Conservation (phyloP, 2,329 filamentous ascomycete species). For the Ophiostoma quercus region DNA sequence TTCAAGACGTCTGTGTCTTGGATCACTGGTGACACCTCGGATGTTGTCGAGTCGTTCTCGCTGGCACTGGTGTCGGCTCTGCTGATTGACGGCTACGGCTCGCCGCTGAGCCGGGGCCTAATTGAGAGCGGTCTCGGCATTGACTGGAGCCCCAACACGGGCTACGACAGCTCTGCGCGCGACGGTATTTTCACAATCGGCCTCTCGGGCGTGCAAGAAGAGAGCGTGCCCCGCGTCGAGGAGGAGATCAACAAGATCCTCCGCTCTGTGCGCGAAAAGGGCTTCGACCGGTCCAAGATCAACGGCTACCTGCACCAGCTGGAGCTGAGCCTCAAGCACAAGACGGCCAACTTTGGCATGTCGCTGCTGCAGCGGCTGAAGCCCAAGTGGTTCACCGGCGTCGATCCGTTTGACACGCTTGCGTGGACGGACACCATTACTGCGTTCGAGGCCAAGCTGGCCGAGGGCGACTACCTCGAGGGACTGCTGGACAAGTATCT, state of each 20-base stretch:
- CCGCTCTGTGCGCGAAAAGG: slow-evolving; percentile 61
- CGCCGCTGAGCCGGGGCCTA: slow-evolving; percentile 80
- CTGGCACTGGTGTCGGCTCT: slow-evolving; percentile 75
- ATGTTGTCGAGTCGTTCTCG: slow-evolving; percentile 85
- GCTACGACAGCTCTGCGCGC: slow-evolving; percentile 75
- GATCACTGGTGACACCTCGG: slow-evolving; percentile 75
- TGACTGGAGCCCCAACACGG: slow-evolving; percentile 91
- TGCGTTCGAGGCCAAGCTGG: slow-evolving; percentile 72
- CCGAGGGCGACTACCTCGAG: slow-evolving; percentile 75
- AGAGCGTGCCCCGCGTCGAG: slow-evolving; percentile 72
- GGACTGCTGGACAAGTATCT: slow-evolving; percentile 83
- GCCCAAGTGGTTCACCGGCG: slow-evolving; percentile 90
- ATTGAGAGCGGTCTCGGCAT: slow-evolving; percentile 87
- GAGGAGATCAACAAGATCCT: slow-evolving; percentile 68
- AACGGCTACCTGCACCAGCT: slow-evolving; percentile 91
- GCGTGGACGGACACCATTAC: slow-evolving; percentile 87
- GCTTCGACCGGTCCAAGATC: slow-evolving; percentile 85
- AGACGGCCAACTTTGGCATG: slow-evolving; percentile 93
- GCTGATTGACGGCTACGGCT: slow-evolving; percentile 90
- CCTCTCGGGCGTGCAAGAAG: slow-evolving; percentile 79
- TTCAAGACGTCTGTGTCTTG: slow-evolving; percentile 92
- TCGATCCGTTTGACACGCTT: slow-evolving; percentile 84
- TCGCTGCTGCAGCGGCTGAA: slow-evolving; percentile 82
- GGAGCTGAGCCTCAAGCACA: slow-evolving; percentile 90
- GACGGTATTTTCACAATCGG: slow-evolving; percentile 84